phyloP scores from a whole-genome alignment of 139 green algal genomes.

The Coccomyxa sp. region DNA sequence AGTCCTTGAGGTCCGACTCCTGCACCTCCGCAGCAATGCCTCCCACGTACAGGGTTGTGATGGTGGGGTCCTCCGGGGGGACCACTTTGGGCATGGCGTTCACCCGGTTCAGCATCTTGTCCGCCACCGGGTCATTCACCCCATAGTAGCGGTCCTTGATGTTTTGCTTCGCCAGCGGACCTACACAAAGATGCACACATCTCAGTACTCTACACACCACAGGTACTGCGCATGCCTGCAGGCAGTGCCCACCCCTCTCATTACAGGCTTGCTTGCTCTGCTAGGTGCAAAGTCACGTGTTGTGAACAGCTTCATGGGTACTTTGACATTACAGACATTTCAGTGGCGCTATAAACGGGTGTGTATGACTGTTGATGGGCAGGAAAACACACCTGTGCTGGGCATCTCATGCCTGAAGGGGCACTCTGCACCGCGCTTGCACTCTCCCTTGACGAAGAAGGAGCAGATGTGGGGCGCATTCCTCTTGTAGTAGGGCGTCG shows the following conservation, averaged over 20 bases:
- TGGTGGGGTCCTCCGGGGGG: conserved; percentile 85
- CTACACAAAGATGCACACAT: background rate
- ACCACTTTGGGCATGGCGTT: conserved; percentile 66
- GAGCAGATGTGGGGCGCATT: conserved; percentile 92
- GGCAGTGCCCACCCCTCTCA: no score
- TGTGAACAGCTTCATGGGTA: no score
- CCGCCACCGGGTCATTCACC: conserved; percentile 95
- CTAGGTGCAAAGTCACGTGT: no score
- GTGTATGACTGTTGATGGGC: no score
- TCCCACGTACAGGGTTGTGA: conserved; percentile 91
- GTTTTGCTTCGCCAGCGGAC: conserved; percentile 50
- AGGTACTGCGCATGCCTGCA: no score
- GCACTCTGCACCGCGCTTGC: conserved; percentile 93
- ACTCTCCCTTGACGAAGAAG: conserved; percentile 91
- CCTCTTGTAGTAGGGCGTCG: conserved; percentile 94
- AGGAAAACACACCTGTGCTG: conserved; percentile 60
- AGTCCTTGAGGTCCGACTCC: conserved; percentile 82
- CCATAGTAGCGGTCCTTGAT: conserved; percentile 93
- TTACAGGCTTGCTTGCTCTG: no score
- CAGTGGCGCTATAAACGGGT: conserved; percentile 98
- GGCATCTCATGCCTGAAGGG: conserved; percentile 92
- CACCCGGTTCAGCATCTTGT: conserved; percentile 81
- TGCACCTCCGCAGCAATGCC: conserved; percentile 63
- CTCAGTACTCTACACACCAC: no score
- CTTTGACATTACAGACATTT: no score